Percentiles rank a stretch among this genome's conserved stretches.
These are phyloP conservation scores for Phytophthora podocarpi DNA, from an alignment of 352 stramenopile genomes.

Conservation along the genomic window DNA sequence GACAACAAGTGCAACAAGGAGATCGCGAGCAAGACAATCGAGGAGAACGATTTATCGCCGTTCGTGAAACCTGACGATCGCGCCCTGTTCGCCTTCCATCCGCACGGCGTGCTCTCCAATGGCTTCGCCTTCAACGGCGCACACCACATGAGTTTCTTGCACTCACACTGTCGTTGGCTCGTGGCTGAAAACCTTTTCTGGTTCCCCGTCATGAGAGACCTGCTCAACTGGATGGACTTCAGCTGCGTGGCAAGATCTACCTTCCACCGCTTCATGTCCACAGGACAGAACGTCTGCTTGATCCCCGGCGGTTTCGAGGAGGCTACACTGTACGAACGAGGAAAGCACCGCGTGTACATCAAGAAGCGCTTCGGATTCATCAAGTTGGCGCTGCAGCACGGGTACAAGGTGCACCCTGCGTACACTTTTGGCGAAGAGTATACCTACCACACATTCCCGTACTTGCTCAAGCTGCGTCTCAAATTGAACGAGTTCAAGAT, in stretches of 20 bases:
- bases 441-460: conserved; percentile 88
- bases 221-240: conserved; percentile 76
- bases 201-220: conserved; percentile 68
- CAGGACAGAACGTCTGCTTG: conserved; percentile 72
- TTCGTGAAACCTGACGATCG: conserved; percentile 21
- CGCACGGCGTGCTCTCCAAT: conserved; percentile 64
- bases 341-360: conserved; percentile 91
- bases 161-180: conserved; percentile 68
- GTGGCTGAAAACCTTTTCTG: conserved; percentile 71
- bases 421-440: conserved; percentile 94
- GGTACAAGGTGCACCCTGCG: conserved; percentile 83
- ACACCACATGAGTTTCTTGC: conserved; percentile 52
- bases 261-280: conserved; percentile 59
- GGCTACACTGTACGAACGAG: conserved; percentile 85
- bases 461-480: conserved; percentile 75
- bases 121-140: conserved; percentile 63
- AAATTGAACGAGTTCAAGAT: conserved; percentile 85
- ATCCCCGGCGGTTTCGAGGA: conserved; percentile 95
- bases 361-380: conserved; percentile 93
- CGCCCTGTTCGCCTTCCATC: conserved; percentile 59
- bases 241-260: conserved; percentile 49
- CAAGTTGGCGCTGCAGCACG: conserved; percentile 91
- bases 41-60: conserved; percentile 20
- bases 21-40: conserved; percentile 29
- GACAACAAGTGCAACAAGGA: not conserved